Percentiles rank a stretch among this genome's conserved stretches.
phyloP scores from a whole-genome alignment of 768 basidiomycete genomes.

The Strobilomyces dryophilus region DNA sequence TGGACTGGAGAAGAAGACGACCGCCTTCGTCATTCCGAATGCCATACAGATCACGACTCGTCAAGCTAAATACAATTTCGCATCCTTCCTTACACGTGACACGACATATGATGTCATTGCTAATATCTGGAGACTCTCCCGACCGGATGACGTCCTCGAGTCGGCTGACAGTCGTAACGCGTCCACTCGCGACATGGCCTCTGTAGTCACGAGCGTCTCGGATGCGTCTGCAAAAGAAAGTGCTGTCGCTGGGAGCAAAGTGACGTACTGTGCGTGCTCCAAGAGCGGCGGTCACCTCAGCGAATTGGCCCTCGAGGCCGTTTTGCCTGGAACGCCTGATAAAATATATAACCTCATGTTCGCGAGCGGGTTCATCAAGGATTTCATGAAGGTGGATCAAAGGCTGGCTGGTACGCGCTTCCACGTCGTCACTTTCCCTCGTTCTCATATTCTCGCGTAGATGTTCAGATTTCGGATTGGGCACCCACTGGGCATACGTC shows the following conservation, averaged over 20 bases:
- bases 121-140: conserved; percentile 92
- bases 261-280: conserved; percentile 72
- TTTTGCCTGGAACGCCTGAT: conserved; percentile 89
- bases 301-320: conserved; percentile 72
- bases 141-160: conserved; percentile 54
- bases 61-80: conserved; percentile 85
- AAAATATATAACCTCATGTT: conserved; percentile 96
- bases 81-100: conserved; percentile 94
- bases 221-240: conserved; percentile 10
- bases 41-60: conserved; percentile 87
- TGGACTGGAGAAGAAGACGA: conserved; percentile 93
- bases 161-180: conserved; percentile 12
- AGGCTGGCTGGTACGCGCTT: conserved; percentile 70
- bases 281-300: conserved; percentile 63
- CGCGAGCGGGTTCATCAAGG: conserved; percentile 91
- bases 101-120: conserved; percentile 94
- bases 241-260: conserved; percentile 37
- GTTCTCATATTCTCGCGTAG: conserved; percentile 37
- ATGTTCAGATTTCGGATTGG: conserved; percentile 97
- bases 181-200: conserved; percentile 18
- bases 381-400: conserved; percentile 87
- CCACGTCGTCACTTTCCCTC: too few relatives aligned
- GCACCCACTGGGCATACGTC: conserved; percentile 57
- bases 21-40: conserved; percentile 95
- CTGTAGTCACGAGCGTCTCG: conserved; percentile 15